Percentiles rank a stretch among this genome's conserved stretches.
Conservation (phyloP, 176 grass and related monocot genomes). For the Carex cristatella region DNA sequence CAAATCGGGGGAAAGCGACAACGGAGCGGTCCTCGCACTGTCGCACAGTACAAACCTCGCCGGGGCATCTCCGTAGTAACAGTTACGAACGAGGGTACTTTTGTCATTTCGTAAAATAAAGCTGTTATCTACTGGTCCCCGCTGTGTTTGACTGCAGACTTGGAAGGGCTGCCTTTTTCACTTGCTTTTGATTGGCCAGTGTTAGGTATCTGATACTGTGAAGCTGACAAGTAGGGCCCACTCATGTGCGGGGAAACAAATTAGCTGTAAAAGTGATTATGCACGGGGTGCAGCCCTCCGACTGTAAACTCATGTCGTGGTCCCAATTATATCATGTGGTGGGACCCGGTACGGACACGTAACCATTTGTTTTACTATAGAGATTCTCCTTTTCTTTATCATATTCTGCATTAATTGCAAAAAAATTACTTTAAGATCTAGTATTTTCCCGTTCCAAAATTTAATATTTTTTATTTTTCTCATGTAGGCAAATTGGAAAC, state of each 20-base stretch:
- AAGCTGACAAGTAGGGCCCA: background rate
- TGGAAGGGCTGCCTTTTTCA: background rate
- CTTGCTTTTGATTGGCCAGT: background rate
- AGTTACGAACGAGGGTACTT: constrained; percentile 1
- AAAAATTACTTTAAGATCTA: background rate
- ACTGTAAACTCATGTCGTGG: background rate
- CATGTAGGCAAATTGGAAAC: background rate
- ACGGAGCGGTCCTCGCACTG: constrained; percentile 45
- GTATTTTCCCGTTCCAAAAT: too few species aligned
- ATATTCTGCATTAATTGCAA: background rate
- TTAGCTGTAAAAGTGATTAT: constrained; percentile 3
- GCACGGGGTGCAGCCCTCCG: background rate
- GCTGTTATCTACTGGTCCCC: constrained; percentile 1
- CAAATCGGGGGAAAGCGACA: constrained; percentile 42
- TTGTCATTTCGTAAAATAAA: constrained; percentile 17
- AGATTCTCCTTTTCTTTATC: background rate
- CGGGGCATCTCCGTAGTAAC: constrained; percentile 16
- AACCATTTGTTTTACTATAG: background rate
- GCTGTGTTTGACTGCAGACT: constrained; percentile 18
- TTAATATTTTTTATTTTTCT: background rate
- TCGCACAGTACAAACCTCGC: background rate
- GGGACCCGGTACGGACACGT: background rate
- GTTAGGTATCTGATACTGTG: background rate
- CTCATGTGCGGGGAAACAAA: background rate
- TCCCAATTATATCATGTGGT: background rate